Base-by-base conservation (phyloP, 306 rosid genomes). In the Quercus rubra region DNA sequence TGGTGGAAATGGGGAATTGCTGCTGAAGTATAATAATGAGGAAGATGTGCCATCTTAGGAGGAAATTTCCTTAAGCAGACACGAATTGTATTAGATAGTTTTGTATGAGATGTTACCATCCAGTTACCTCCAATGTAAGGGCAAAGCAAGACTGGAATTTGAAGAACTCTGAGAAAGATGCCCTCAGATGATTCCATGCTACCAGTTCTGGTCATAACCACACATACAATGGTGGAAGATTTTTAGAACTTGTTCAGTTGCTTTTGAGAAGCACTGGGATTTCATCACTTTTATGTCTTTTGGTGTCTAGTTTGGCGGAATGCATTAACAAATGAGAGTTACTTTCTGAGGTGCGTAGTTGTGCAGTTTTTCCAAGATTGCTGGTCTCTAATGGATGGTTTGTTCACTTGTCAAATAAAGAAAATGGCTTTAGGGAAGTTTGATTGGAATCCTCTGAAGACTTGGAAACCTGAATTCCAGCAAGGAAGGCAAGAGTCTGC, bases 1-100 rank as follows among this genome's bases (percentile, higher is more conserved):
- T 67, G 30, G 64, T 2, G 96, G 93, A 71, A 87, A 93, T 31
- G 98, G 89, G 6, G 96, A 91, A 9, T 75, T 74, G 55, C 63
- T 64, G 19, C 58, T 64, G 19, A 93, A 93, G 88, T 83, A 84
- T 54, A 83, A 84, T 54, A 85, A 83, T 31, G 97, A 85, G 75
- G 97, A 88, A 59, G 80, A 77, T 54, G 86, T 5, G 61, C 56
- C 86, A 14, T 77, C 85, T 82, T 70, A 86, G 25, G 91, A 88
- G 41, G 81, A 80, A 67, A 57, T 80, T 62, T 86, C 82, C 85
- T 81, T 83, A 71, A 78, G 90, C 84, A 81, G 84, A 74, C 96
- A 88, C 76, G 90, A 89, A 67, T 74, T 84, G 30, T 84, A 82
- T 78, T 92, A 90, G 87, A 80, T 78, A 70, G 69, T 84, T 79